Evolutionary conservation across 179 eudicot species (phyloP).

Genomic region (Spinacia oleracea): DNA sequence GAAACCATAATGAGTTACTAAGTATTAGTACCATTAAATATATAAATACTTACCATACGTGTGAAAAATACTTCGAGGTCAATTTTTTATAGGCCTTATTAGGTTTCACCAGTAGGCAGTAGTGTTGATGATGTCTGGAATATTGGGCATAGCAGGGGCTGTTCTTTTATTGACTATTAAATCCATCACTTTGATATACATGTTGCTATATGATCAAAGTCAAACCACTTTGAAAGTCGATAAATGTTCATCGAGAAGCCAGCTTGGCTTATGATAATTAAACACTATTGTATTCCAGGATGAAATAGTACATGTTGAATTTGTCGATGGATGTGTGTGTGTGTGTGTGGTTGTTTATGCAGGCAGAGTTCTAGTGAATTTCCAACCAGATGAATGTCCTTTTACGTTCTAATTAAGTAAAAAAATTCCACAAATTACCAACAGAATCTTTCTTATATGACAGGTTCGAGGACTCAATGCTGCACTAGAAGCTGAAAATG

Average conservation of each 20-base stretch:
- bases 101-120: too few relatives aligned
- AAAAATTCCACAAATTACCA: background rate
- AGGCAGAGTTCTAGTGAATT: background rate
- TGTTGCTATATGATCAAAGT: background rate
- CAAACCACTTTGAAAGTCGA: background rate
- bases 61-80: too few relatives aligned
- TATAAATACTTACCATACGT: too few relatives aligned
- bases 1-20: too few relatives aligned
- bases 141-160: too few relatives aligned
- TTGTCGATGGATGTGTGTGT: background rate
- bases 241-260: background rate
- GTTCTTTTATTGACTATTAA: too few relatives aligned
- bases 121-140: too few relatives aligned
- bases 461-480: slow-evolving; percentile 65
- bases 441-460: slow-evolving; percentile 10
- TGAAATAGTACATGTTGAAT: background rate
- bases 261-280: background rate
- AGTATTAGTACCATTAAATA: too few relatives aligned
- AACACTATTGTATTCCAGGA: background rate
- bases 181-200: too few relatives aligned
- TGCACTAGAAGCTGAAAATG: slow-evolving; percentile 75
- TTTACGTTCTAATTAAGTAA: background rate
- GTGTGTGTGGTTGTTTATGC: background rate
- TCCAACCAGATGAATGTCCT: background rate
- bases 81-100: too few relatives aligned